Percentiles rank a stretch among this genome's conserved stretches.
Evolutionary conservation across 129 eudicot species (phyloP).

Genomic region (Silybum marianum): DNA sequence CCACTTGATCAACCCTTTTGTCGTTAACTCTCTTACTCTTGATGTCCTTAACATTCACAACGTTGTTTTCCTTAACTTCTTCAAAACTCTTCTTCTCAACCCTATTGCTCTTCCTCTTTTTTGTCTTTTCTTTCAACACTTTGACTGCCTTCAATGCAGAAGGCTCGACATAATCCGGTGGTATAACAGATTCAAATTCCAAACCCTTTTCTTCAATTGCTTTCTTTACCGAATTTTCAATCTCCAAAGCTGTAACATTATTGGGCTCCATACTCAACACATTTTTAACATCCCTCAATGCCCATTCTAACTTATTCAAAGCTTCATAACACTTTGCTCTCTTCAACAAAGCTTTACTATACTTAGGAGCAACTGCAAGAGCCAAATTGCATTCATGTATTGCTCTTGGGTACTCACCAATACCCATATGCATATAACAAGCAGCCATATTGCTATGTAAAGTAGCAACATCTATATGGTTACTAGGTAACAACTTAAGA

Average conservation of each 20-base stretch:
- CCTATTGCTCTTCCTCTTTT: constrained; percentile 51
- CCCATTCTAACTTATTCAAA: constrained; percentile 70
- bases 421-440: constrained; percentile 94
- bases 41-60: constrained; percentile 42
- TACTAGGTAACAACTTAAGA: constrained; percentile 33
- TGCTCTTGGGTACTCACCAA: constrained; percentile 90
- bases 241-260: constrained; percentile 69
- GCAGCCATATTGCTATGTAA: constrained; percentile 77
- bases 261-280: constrained; percentile 89
- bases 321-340: constrained; percentile 87
- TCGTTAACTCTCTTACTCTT: constrained; percentile 35
- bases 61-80: constrained; percentile 36
- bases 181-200: constrained; percentile 52
- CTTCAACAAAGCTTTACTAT: constrained; percentile 86
- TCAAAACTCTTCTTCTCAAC: constrained; percentile 40
- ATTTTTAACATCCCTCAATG: constrained; percentile 70
- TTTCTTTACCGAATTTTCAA: constrained; percentile 58
- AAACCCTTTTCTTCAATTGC: constrained; percentile 59
- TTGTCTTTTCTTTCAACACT: constrained; percentile 48
- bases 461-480: constrained; percentile 42
- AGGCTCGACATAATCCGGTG: constrained; percentile 46
- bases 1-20: constrained; percentile 41
- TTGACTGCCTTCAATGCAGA: constrained; percentile 29
- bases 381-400: constrained; percentile 88
- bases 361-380: constrained; percentile 86